Base-by-base conservation (phyloP, 2,329 filamentous ascomycete species). In the Penicillium aurantiogriseum region DNA sequence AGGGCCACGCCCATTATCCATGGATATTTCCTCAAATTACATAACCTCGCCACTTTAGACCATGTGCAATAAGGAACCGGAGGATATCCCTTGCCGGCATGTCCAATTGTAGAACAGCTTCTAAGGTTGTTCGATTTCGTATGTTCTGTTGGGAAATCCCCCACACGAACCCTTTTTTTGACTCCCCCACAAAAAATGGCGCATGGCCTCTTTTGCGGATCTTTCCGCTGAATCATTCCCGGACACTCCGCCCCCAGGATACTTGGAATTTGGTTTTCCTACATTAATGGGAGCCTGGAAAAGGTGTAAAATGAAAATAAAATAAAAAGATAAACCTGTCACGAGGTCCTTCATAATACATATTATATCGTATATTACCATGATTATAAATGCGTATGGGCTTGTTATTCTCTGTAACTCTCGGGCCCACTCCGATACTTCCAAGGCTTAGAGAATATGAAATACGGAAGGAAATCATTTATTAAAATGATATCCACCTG, bases 121-220 rank as follows among this genome's bases (percentile, higher is more conserved):
- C 23, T 3, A 23, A 23, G 23, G 23, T 23, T 10, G 17, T 50
- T 19, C 19, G 5, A 43, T 43, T 51, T 23, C 35, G 27, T 19
- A n/a, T 54, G 44, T n/a, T n/a, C 42, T 52, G 46, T 47, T 40
- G 46, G 48, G 35, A 53, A 56, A 61, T 63, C 59, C 65, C 65
- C 65, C 65, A 67, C 62, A 67, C 62, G 58, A 66, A 63, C 61
- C 61, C 61, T 59, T 60, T 54, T 27, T 42, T 48, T 46, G 35
- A 11, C 5, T 31, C 63, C 65, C 65, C 65, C 65, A 67, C 65
- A 67, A 67, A 67, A 66, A 65, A 65, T 65, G 62, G 63, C 65
- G 63, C 64, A 63, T 62, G 60, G 61, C 39, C 56, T 54, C 58
- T 44, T 56, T 23, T 54, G 59, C 58, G 64, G 63, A 64, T 60